Conservation (phyloP, 2,329 filamentous ascomycete genomes). For the Xylaria multiplex region DNA sequence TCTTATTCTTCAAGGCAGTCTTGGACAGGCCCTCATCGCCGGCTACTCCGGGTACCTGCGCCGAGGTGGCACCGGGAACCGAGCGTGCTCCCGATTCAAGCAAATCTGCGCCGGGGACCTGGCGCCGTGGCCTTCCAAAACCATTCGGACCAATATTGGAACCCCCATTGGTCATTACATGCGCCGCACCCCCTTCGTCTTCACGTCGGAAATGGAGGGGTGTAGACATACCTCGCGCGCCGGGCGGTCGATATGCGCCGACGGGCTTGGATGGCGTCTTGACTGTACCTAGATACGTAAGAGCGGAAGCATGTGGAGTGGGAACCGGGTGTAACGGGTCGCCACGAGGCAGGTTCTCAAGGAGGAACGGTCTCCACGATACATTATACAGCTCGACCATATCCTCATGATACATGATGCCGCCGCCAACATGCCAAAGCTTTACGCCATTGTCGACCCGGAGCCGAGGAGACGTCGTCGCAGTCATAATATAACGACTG, state of each 20-base stretch:
- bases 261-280: constrained; percentile 97
- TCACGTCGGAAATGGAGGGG: constrained; percentile 97
- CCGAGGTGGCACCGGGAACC: constrained; percentile 74
- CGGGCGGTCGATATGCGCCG: constrained; percentile 95
- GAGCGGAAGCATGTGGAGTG: constrained; percentile 81
- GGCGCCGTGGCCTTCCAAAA: constrained; percentile 80
- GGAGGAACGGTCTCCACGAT: constrained; percentile 81
- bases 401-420: constrained; percentile 94
- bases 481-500: constrained; percentile 93
- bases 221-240: constrained; percentile 87
- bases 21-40: constrained; percentile 83
- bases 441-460: constrained; percentile 97
- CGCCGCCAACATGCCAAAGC: constrained; percentile 90
- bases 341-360: constrained; percentile 66
- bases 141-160: constrained; percentile 77
- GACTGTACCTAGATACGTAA: constrained; percentile 81
- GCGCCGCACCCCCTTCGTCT: constrained; percentile 93
- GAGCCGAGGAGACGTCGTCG: constrained; percentile 94
- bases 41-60: constrained; percentile 67
- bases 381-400: constrained; percentile 95
- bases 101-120: constrained; percentile 87
- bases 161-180: constrained; percentile 80
- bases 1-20: constrained; percentile 94
- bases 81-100: constrained; percentile 64
- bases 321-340: constrained; percentile 81